phyloP scores from a whole-genome alignment of 2,329 filamentous ascomycete genomes.

The Hymenoscyphus fructigenus region DNA sequence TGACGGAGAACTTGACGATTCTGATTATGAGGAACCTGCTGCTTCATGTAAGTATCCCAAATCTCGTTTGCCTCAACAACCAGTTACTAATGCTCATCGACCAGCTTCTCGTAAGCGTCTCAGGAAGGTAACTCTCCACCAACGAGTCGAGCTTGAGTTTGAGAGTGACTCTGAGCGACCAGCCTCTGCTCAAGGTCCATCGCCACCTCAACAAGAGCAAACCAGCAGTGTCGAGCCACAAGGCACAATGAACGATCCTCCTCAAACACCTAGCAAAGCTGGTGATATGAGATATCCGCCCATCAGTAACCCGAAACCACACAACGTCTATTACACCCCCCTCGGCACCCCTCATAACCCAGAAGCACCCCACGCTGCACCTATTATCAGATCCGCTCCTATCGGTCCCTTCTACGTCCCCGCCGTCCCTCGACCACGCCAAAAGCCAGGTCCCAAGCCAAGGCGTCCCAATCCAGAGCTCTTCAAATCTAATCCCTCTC shows the following conservation, averaged over 20 bases:
- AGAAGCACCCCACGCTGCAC: background rate
- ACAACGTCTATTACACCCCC: background rate
- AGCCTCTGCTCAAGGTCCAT: background rate
- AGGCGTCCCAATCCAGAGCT: background rate
- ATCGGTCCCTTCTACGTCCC: background rate
- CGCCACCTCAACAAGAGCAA: background rate
- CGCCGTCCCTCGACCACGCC: background rate
- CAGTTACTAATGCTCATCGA: background rate
- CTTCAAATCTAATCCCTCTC: background rate
- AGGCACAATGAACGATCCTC: background rate
- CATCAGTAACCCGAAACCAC: background rate
- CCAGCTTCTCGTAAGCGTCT: background rate
- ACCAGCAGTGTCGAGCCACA: background rate
- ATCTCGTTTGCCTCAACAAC: background rate
- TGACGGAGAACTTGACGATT: background rate
- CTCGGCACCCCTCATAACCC: background rate
- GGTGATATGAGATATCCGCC: background rate
- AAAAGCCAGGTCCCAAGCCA: background rate
- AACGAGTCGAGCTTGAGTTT: background rate
- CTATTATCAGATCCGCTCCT: background rate
- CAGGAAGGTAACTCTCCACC: background rate
- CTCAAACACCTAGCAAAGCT: background rate
- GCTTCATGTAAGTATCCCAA: background rate
- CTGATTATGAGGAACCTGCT: background rate
- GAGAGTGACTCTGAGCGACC: background rate